Conservation (phyloP, 2,329 filamentous ascomycete species). For the Penicillium vulpinum region DNA sequence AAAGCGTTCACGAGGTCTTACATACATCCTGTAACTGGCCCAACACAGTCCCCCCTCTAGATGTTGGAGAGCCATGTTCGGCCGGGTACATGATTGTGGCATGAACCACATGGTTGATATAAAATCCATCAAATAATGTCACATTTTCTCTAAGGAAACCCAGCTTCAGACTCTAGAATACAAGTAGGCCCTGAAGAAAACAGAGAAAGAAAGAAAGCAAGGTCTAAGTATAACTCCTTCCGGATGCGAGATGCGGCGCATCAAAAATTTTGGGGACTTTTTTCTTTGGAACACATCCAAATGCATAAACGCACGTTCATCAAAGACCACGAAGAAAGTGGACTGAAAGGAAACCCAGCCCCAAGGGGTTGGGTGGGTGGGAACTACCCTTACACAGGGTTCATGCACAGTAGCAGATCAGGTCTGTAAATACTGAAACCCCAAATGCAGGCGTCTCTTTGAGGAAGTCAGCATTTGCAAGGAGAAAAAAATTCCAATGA, state of each 20-base stretch:
- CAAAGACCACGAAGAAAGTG: constrained; percentile 10
- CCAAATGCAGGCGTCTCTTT: constrained; percentile 3
- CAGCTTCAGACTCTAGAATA: background rate
- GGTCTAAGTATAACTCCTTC: constrained; percentile 11
- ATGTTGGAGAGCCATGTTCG: background rate
- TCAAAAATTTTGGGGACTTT: constrained; percentile 19
- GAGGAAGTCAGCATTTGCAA: background rate
- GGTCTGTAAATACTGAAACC: background rate
- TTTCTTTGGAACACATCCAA: constrained; percentile 12
- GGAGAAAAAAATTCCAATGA: background rate
- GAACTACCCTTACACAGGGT: constrained; percentile 15
- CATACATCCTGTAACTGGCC: background rate
- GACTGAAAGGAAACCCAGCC: background rate
- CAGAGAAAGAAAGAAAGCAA: constrained; percentile 6
- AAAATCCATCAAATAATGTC: background rate
- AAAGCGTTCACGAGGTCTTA: background rate
- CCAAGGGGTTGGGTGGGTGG: constrained; percentile 7
- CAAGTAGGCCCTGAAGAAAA: background rate
- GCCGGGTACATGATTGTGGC: background rate
- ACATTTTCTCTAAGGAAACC: background rate
- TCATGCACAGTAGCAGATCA: constrained; percentile 12
- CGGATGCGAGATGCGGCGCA: constrained; percentile 18
- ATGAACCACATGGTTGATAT: background rate
- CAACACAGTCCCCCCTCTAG: background rate
- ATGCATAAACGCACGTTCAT: constrained; percentile 14